Evolutionary conservation across 1,284 basidiomycete genomes (phyloP), one percentile per base, ranked within the genome.

Genomic region (Macrocybe sp.): DNA sequence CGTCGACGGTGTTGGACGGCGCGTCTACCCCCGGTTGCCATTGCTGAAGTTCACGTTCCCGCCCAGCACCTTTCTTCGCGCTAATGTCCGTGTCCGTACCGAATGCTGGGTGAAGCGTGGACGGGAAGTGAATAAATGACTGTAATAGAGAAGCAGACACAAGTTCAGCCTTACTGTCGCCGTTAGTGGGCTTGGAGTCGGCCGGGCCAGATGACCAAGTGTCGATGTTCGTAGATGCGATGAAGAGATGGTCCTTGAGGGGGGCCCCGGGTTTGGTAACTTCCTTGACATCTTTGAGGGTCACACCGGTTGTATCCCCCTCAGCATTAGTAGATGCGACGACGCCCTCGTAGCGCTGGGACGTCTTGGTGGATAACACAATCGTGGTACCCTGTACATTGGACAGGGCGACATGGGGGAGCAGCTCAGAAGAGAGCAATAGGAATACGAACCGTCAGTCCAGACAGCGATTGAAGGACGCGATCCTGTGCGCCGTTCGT

Each of bases 51-150:
- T 92, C 91, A 47, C 92, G 86, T 59, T 92, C 88, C 42, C 81
- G 79, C 10, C 72, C 64, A n/a, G 55, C 58, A 12, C 65, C 64
- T 45, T 73, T 73, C 55, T 74, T 77, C 55, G 77, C 77, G 55
- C 81, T 83, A 59, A 97, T 96, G 58, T 96, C 93, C 12, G 81
- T 75, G 63, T 97, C 93, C 29, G 92, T 97, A 56, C 88, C 81
- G 76, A 97, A 95, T 34, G 79, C 91, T 89, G 64, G 10, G 37
- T 28, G 37, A 41, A 48, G 35, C 34, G 31, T 3, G 22, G 22
- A 22, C 22, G 22, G 22, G 22, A 22, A 22, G 22, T 22, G 22
- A 22, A 22, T 22, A 22, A 22, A 22, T 3, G 22, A 22, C 22
- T 22, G 22, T 7, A 43, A 29, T 9, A 22, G 30, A 3, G 36